These are phyloP conservation scores for Aspergillus costaricaensis DNA, from an alignment of 2,329 filamentous ascomycete species.

Conservation along the genomic window DNA sequence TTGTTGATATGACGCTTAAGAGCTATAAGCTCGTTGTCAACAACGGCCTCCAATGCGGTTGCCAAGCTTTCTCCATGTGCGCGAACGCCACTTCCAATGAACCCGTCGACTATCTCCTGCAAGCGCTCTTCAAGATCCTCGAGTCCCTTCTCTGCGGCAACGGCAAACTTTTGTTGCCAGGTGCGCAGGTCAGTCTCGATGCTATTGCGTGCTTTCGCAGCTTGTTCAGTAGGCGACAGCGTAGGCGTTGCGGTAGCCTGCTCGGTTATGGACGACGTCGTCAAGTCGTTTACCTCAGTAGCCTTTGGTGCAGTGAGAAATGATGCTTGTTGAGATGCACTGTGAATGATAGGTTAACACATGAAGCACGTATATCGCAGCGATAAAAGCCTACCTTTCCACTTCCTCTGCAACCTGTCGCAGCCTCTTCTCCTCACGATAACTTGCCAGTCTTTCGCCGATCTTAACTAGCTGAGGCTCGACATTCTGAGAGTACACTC, in stretches of 20 bases:
- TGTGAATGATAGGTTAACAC: background rate
- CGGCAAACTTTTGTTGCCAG: conserved; percentile 88
- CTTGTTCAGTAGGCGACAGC: conserved; percentile 49
- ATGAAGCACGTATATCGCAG: background rate
- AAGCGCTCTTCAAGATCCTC: conserved; percentile 66
- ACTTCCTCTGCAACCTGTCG: conserved; percentile 60
- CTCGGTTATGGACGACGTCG: conserved; percentile 30
- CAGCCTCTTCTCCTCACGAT: conserved; percentile 62
- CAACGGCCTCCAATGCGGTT: conserved; percentile 66
- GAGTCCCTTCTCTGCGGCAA: conserved; percentile 81
- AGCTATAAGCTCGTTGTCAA: conserved; percentile 62
- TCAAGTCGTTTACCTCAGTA: conserved; percentile 21
- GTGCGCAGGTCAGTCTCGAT: conserved; percentile 76
- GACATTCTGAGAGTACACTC: conserved; percentile 86
- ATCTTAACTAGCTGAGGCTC: conserved; percentile 94
- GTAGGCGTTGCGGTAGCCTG: conserved; percentile 28
- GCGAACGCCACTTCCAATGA: conserved; percentile 66
- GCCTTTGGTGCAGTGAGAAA: conserved; percentile 24
- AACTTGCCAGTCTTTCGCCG: conserved; percentile 76
- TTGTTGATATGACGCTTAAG: conserved; percentile 69
- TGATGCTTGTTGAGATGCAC: conserved; percentile 25
- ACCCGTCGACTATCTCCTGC: conserved; percentile 69
- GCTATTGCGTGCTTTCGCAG: conserved; percentile 55
- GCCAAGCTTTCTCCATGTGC: conserved; percentile 54
- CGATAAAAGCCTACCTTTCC: conserved; percentile 43